Evolutionary conservation across 192 early-diverging fungal species (phyloP), one percentile per base, ranked within the genome.

Genomic region (Physocladia obscura): DNA sequence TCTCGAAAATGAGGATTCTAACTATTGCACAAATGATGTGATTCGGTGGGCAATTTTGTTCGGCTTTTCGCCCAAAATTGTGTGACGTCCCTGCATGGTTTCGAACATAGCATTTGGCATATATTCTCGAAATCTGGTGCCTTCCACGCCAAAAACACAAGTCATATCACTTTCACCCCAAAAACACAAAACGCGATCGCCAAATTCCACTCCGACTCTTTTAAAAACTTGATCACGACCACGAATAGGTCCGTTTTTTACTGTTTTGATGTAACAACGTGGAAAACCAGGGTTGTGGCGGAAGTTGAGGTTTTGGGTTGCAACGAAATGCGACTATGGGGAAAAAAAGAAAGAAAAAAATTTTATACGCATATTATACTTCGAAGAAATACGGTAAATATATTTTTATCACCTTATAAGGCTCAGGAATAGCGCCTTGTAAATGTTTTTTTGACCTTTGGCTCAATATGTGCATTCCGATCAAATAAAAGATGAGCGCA

Each of bases 151-250:
- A 21, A 65, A 65, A 26, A n/a, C 49, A n/a, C 21, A 13, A 3
- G 63, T 65, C 15, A 49, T 65, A 30, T 65, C 63, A 19, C 37
- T n/a, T 3, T 31, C 21, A 2, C 48, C 63, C 63, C 63, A 65
- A 51, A 65, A 48, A 52, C 63, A 65, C 29, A 65, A 32, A 0
- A 65, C 63, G 5, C 63, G 63, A 2, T 29, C 26, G 19, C 63
- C 63, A 49, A 65, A 35, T 32, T 21, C 8, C n/a, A 5, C 11
- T 6, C 26, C 63, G 4, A 65, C 63, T 1, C 63, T 49, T 51
- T 65, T 21, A 52, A 38, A 65, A 31, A 51, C 22, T n/a, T 36
- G 5, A 13, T 65, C 63, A 6, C 29, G 13, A 52, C 24, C 24
- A 24, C 44, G 63, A 8, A 65, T 65, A 0, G 63, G 63, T 19